Evolutionary conservation across 75 land plant species (phyloP).

Genomic region (Azolla pinnata): DNA sequence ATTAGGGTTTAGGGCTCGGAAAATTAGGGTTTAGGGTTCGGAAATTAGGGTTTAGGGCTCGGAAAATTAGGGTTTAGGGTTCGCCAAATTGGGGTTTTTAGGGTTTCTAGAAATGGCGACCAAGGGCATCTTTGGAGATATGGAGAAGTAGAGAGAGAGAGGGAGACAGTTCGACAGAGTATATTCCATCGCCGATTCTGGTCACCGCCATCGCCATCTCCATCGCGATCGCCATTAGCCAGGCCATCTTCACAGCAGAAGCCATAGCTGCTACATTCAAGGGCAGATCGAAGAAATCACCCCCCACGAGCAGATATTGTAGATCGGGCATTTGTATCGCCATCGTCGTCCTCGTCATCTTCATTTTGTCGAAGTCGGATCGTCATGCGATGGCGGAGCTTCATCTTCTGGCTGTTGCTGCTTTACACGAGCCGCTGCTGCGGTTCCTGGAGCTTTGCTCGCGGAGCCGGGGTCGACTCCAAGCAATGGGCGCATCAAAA

Average conservation of each 20-base stretch:
- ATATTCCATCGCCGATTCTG: background rate
- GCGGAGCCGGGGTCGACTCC: constrained; percentile 19
- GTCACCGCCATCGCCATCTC: background rate
- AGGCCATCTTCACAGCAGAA: background rate
- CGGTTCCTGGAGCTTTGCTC: background rate
- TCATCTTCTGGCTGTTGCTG: background rate
- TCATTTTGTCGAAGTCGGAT: background rate
- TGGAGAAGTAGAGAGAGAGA: constrained; percentile 1
- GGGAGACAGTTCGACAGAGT: background rate
- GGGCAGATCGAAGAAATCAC: background rate
- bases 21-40: no score
- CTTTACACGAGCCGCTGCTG: background rate
- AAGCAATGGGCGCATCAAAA: constrained; percentile 26
- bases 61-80: no score
- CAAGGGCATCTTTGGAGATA: no score
- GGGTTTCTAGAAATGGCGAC: no score
- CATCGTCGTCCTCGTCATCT: background rate
- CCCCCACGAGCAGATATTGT: background rate
- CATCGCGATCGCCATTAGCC: no score
- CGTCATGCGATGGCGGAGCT: background rate
- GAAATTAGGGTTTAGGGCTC: no score
- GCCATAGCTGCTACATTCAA: background rate
- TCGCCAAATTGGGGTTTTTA: no score
- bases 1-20: no score
- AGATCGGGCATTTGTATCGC: background rate